Base-by-base conservation (phyloP, 1,139 yeast species). In the Saccharomyces pastorianus region DNA sequence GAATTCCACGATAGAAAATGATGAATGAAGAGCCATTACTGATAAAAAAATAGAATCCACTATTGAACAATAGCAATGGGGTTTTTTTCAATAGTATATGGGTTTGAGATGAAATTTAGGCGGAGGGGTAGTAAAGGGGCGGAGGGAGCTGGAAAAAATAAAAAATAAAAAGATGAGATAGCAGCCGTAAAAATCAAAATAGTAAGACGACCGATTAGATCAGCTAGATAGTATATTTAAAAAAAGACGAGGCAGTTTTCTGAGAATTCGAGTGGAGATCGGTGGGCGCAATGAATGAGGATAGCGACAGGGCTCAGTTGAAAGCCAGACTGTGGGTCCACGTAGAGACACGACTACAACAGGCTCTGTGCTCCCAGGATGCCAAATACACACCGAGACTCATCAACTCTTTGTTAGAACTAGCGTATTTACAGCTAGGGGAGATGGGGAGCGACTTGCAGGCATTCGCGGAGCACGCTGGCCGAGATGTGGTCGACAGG, bases 391-490 rank as follows among this genome's bases (percentile, higher is more conserved):
- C 85, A 0, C 83, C 87, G 1, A 76, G 78, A 49, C 84, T 78
- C 57, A 74, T 77, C 6, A 86, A 88, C 1, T 75, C 84, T 1
- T 67, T 84, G 47, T 87, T 83, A 41, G 89, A 84, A 61, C 69
- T 84, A 49, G 83, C 81, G 9, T 82, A 79, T 64, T 78, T 81
- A 61, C 89, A 84, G 63, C 63, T 67, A 46, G 58, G 71, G 0
- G 70, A 71, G 32, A 66, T 81, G 34, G 87, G 87, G 0, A 82
- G 79, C 53, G 89, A 84, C 64, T 70, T 84, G 54, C 88, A 84
- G 66, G 68, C 77, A 51, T 84, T 84, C 69, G 85, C 88, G 0
- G 58, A 76, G 54, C 89, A 84, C 63, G 89, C 83, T 0, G 79
- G 77, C 20, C 66, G 88, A 46, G 70, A 73, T 54, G 76, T 78